phyloP scores from a whole-genome alignment of 352 stramenopile species.

The Phytophthora tubulina region DNA sequence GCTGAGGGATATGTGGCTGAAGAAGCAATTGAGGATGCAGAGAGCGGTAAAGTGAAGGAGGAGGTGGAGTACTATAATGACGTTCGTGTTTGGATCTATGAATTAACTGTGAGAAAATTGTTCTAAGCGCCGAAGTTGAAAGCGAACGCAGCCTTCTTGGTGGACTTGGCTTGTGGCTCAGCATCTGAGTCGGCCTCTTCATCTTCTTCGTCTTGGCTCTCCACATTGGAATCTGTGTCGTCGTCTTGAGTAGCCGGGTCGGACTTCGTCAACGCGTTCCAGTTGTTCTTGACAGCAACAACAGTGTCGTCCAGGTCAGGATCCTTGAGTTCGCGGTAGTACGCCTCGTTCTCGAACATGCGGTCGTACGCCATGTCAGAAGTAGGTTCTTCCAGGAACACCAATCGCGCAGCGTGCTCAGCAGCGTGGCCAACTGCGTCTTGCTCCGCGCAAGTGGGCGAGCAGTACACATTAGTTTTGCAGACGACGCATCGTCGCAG shows the following conservation, averaged over 20 bases:
- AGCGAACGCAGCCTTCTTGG: constrained; percentile 42
- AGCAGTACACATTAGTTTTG: constrained; percentile 88
- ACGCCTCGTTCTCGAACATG: constrained; percentile 68
- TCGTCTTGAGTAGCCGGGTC: constrained; percentile 22
- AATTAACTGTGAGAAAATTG: constrained; percentile 2
- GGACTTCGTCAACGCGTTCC: constrained; percentile 50
- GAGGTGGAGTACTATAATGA: neutral
- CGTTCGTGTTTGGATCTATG: constrained; percentile 5
- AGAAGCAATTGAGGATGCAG: constrained; percentile 28
- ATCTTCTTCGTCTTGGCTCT: constrained; percentile 36
- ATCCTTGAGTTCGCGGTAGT: constrained; percentile 61
- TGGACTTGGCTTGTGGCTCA: constrained; percentile 25
- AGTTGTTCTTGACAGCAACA: constrained; percentile 51
- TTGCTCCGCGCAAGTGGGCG: constrained; percentile 49
- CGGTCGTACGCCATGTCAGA: constrained; percentile 46
- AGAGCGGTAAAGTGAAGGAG: neutral
- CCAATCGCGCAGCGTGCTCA: constrained; percentile 73
- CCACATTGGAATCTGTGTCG: constrained; percentile 19
- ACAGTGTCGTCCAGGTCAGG: constrained; percentile 50
- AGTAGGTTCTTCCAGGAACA: constrained; percentile 71
- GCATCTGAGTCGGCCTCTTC: constrained; percentile 36
- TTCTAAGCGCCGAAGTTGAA: constrained; percentile 56
- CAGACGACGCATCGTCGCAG: constrained; percentile 76
- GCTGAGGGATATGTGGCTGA: constrained; percentile 16
- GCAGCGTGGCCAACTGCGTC: constrained; percentile 57